Evolutionary conservation across 805 yeast genomes (phyloP).

Genomic region (Starmerella stellata): DNA sequence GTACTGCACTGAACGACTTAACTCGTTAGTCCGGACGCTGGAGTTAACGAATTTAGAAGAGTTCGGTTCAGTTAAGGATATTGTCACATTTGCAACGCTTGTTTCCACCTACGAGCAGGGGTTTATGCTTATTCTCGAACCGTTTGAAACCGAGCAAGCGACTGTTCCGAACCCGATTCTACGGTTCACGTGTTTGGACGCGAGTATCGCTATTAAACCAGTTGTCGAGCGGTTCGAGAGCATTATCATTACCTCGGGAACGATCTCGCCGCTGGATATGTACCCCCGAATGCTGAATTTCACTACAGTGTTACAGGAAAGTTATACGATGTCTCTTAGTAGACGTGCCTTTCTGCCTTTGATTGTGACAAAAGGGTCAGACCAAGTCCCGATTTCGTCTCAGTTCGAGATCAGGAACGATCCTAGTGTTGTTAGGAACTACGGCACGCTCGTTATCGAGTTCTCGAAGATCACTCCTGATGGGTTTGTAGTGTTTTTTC

Average conservation of each 20-base stretch:
- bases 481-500: conserved; percentile 95
- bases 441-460: conserved; percentile 81
- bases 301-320: conserved; percentile 82
- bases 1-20: conserved; percentile 80
- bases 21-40: conserved; percentile 71
- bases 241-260: conserved; percentile 90
- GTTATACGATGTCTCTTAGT: conserved; percentile 89
- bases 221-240: conserved; percentile 84
- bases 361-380: conserved; percentile 94
- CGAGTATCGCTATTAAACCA: conserved; percentile 94
- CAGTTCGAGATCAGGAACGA: conserved; percentile 93
- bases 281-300: conserved; percentile 92
- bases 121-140: conserved; percentile 78
- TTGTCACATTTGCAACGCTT: conserved; percentile 90
- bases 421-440: conserved; percentile 92
- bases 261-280: conserved; percentile 96
- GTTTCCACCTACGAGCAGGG: conserved; percentile 92
- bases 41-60: conserved; percentile 82
- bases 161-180: conserved; percentile 94
- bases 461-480: conserved; percentile 93
- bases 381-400: conserved; percentile 91
- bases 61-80: conserved; percentile 79
- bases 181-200: conserved; percentile 87
- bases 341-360: conserved; percentile 84
- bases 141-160: conserved; percentile 84